phyloP scores from a whole-genome alignment of 192 early-diverging fungal species.

The Physocladia obscura region DNA sequence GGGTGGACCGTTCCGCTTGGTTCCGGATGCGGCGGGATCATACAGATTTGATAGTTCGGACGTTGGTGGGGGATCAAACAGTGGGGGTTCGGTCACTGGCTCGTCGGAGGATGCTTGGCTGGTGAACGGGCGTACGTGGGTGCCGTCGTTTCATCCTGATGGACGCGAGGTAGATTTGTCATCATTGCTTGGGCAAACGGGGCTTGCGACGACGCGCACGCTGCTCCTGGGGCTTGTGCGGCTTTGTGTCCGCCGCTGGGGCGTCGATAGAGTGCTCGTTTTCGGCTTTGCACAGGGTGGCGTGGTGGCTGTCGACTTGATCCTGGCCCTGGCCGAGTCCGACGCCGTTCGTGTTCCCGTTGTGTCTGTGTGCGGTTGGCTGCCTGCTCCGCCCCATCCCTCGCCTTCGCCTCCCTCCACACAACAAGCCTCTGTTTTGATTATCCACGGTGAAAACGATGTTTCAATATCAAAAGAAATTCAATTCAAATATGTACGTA shows the following conservation, averaged over 20 bases:
- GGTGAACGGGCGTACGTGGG: slow-evolving; percentile 68
- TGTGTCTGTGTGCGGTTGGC: slow-evolving; percentile 62
- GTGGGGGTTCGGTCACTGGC: too few species aligned
- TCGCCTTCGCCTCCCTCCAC: slow-evolving; percentile 4
- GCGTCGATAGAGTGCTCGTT: slow-evolving; percentile 52
- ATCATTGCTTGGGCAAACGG: slow-evolving; percentile 41
- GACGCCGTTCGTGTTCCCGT: slow-evolving; percentile 42
- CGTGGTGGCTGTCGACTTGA: slow-evolving; percentile 63
- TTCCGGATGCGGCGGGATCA: too few species aligned
- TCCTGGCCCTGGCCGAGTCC: slow-evolving; percentile 43
- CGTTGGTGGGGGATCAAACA: too few species aligned
- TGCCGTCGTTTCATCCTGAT: slow-evolving; percentile 57
- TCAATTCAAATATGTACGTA: too few species aligned
- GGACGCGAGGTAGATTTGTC: slow-evolving; percentile 41
- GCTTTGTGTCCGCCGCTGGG: slow-evolving; percentile 34
- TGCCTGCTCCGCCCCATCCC: too few species aligned
- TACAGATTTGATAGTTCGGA: slow-evolving; percentile 55
- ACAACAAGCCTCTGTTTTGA: slow-evolving; percentile 25
- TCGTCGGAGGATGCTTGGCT: too few species aligned
- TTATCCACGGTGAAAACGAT: too few species aligned
- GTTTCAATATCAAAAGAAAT: too few species aligned
- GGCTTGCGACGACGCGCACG: slow-evolving; percentile 46
- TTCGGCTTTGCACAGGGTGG: slow-evolving; percentile 80
- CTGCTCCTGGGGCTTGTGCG: slow-evolving; percentile 47
- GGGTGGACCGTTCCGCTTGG: slow-evolving; percentile 4